Conservation (phyloP, 108 stramenopile genomes). For the Stephanodiscus triporus region DNA sequence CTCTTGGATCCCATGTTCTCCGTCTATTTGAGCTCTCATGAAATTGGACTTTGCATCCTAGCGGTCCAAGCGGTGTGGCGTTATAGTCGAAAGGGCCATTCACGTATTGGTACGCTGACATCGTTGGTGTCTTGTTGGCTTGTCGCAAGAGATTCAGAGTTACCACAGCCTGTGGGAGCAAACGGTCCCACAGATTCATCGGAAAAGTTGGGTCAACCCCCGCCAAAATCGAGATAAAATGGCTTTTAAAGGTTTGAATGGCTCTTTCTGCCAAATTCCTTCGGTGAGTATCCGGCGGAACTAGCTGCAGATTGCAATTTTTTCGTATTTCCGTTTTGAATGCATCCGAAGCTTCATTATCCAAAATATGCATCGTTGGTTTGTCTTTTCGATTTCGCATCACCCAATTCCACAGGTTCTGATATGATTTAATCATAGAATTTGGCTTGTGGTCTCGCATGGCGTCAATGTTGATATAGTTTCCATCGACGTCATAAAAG, state of each 20-base stretch:
- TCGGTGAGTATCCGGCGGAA: too few species aligned
- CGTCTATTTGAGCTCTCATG: not conserved
- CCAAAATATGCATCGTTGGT: too few species aligned
- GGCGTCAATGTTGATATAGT: conserved; percentile 12
- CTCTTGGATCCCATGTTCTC: not conserved
- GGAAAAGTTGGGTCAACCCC: not conserved
- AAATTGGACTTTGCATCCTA: too few species aligned
- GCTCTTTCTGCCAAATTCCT: not conserved
- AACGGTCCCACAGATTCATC: not conserved
- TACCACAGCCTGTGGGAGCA: too few species aligned
- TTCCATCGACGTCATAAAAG: not conserved
- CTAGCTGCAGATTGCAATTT: too few species aligned
- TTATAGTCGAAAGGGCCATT: not conserved
- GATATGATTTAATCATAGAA: conserved; percentile 13
- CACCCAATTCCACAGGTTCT: not conserved
- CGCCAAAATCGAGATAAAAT: too few species aligned
- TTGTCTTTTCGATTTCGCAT: too few species aligned
- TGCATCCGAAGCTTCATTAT: conserved; percentile 9
- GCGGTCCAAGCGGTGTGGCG: not conserved
- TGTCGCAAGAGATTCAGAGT: not conserved
- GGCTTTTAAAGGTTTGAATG: not conserved
- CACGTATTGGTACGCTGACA: not conserved
- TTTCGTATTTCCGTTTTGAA: not conserved
- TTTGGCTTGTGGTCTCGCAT: too few species aligned
- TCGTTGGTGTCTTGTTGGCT: too few species aligned